A percentile compares a stretch with the other conserved stretches of the same genome.
Conservation (phyloP, 257 asterid genomes). For the Lycium barbarum region DNA sequence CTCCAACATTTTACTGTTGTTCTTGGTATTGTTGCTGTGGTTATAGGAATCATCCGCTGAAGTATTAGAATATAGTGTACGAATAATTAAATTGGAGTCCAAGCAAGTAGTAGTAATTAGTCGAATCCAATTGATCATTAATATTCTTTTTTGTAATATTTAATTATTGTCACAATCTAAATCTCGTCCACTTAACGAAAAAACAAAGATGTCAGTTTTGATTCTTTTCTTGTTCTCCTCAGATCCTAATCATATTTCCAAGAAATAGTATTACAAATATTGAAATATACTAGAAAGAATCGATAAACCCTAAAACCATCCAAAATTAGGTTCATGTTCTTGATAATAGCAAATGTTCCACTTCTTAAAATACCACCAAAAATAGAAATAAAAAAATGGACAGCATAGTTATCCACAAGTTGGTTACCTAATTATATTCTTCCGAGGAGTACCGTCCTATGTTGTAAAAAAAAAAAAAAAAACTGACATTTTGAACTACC, state of each 20-base stretch:
- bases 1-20: slow-evolving; percentile 19
- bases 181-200: background rate
- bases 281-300: slow-evolving; percentile 6
- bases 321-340: slow-evolving; percentile 29
- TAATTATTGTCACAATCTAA: slow-evolving; percentile 24
- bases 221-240: slow-evolving; percentile 21
- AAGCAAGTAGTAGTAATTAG: background rate
- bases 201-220: slow-evolving; percentile 13
- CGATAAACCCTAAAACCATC: slow-evolving; percentile 16
- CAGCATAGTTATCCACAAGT: slow-evolving; percentile 23
- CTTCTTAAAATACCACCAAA: background rate
- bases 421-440: slow-evolving; percentile 9
- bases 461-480: background rate
- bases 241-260: slow-evolving; percentile 10
- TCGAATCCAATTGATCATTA: background rate
- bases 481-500: background rate
- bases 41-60: slow-evolving; percentile 26
- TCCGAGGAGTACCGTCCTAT: background rate
- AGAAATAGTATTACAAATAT: background rate
- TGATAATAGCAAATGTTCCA: slow-evolving; percentile 23
- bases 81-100: background rate
- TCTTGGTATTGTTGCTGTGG: slow-evolving; percentile 28
- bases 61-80: background rate
- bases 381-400: background rate
- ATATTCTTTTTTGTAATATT: background rate